These are phyloP conservation scores for Ilyonectria destructans DNA, from an alignment of 2,329 filamentous ascomycete genomes.

Conservation along the genomic window DNA sequence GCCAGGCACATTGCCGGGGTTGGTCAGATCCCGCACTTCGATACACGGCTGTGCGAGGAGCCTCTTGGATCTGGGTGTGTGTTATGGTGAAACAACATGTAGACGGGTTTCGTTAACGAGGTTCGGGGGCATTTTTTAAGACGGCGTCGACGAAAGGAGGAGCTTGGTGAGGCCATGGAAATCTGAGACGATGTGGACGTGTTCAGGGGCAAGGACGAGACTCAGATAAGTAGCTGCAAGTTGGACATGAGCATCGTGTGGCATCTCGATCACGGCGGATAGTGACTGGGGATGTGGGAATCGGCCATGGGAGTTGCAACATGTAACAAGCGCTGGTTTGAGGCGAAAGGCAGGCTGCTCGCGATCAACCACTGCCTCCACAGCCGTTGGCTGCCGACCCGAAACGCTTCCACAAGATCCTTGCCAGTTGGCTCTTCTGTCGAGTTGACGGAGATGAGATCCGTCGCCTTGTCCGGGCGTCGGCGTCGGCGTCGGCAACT, in stretches of 20 bases:
- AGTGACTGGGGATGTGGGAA: slow-evolving; percentile 33
- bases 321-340: slow-evolving; percentile 34
- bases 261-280: slow-evolving; percentile 9
- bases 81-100: background rate
- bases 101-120: slow-evolving; percentile 2
- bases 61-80: slow-evolving; percentile 8
- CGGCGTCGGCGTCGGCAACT: slow-evolving; percentile 5
- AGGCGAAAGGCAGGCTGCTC: slow-evolving; percentile 24
- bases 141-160: background rate
- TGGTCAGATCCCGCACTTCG: slow-evolving; percentile 34
- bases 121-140: background rate
- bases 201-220: slow-evolving; percentile 24
- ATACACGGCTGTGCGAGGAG: slow-evolving; percentile 28
- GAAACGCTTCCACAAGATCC: slow-evolving; percentile 1
- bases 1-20: slow-evolving; percentile 3
- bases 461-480: background rate
- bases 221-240: slow-evolving; percentile 25
- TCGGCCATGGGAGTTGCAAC: slow-evolving; percentile 29
- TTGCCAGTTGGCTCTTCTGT: background rate
- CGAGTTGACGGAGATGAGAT: slow-evolving; percentile 17
- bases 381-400: slow-evolving; percentile 13
- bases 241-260: slow-evolving; percentile 30
- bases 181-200: background rate
- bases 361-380: background rate
- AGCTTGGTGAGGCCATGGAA: background rate